Conservation (phyloP, 805 yeast genomes). For the Suhomyces pyralidae region DNA sequence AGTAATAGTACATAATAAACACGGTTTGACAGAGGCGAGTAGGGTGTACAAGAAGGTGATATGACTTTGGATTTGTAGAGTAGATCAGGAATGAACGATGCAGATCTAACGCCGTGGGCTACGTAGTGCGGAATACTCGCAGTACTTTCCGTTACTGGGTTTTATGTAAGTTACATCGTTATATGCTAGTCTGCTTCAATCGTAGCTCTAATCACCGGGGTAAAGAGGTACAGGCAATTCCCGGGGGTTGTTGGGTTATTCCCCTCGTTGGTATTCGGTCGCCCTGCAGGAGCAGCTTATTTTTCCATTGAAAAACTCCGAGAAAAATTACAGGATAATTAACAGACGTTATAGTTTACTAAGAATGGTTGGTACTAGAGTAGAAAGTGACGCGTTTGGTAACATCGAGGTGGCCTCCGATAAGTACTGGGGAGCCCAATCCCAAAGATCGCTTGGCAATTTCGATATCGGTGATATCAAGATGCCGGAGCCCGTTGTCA, state of each 20-base stretch:
- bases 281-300: not conserved
- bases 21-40: not conserved
- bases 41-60: not conserved
- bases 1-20: not conserved
- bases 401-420: slow-evolving; percentile 32
- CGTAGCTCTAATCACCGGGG: not conserved
- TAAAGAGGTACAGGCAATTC: not conserved
- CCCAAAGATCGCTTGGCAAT: slow-evolving; percentile 36
- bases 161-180: no score
- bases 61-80: not conserved
- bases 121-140: no score
- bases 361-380: slow-evolving; percentile 17
- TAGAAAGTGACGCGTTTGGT: slow-evolving; percentile 39
- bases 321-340: not conserved
- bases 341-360: not conserved
- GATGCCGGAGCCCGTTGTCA: slow-evolving; percentile 35
- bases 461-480: slow-evolving; percentile 38
- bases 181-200: not conserved
- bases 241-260: not conserved
- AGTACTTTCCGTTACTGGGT: no score
- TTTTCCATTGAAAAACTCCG: not conserved
- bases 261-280: not conserved
- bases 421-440: slow-evolving; percentile 40
- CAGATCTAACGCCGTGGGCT: not conserved
- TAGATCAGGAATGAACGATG: not conserved